Evolutionary conservation across 352 stramenopile species (phyloP).

Genomic region (Phytophthora pistaciae): DNA sequence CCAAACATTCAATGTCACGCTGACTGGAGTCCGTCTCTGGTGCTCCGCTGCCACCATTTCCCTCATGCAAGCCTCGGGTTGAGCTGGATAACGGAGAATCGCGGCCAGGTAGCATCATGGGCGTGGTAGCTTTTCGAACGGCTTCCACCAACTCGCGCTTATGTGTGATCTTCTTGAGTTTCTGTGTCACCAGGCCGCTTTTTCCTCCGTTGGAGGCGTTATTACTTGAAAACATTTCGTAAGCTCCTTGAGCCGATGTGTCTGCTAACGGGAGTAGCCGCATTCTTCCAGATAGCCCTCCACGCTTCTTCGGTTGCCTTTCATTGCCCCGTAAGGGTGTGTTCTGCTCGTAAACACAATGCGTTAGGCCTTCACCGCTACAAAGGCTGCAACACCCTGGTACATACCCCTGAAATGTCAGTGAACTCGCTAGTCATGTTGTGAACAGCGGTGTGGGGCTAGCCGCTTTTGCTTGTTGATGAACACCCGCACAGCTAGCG

Average conservation of each 20-base stretch:
- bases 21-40: constrained; percentile 53
- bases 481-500: constrained; percentile 22
- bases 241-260: constrained; percentile 28
- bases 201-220: constrained; percentile 35
- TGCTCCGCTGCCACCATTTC: constrained; percentile 16
- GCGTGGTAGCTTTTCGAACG: constrained; percentile 77
- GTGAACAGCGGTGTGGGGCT: constrained; percentile 8
- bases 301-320: constrained; percentile 64
- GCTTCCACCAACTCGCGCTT: constrained; percentile 83
- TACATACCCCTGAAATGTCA: constrained; percentile 57
- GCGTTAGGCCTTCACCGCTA: neutral
- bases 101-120: constrained; percentile 63
- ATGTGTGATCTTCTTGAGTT: constrained; percentile 80
- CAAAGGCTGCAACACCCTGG: neutral
- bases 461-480: constrained; percentile 26
- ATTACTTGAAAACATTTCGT: constrained; percentile 44
- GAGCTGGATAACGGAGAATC: constrained; percentile 43
- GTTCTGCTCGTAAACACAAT: constrained; percentile 15
- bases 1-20: constrained; percentile 71
- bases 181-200: constrained; percentile 34
- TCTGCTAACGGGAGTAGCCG: constrained; percentile 62
- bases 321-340: constrained; percentile 41
- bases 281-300: constrained; percentile 47
- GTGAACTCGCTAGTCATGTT: constrained; percentile 64
- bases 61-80: constrained; percentile 36